These are phyloP conservation scores for Acer yangbiense DNA, from an alignment of 345 rosid species.

Conservation along the genomic window DNA sequence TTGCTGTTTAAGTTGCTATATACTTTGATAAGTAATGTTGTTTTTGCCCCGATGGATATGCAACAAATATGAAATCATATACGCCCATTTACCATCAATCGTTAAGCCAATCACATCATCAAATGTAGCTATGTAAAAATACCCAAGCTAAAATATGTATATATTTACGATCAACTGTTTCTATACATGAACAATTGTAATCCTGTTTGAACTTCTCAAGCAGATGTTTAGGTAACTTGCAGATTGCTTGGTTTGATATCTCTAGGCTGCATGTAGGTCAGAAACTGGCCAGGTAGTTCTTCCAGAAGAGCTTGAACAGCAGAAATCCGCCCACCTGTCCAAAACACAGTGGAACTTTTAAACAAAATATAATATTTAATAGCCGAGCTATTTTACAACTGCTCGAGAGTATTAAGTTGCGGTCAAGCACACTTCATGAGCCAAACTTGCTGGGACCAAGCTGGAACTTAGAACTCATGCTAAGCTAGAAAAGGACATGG, in stretches of 20 bases:
- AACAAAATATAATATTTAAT: no score
- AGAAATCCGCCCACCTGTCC: constrained; percentile 64
- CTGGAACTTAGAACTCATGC: no score
- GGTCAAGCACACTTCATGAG: background rate
- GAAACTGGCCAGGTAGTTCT: constrained; percentile 86
- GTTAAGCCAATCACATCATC: background rate
- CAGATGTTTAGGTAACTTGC: background rate
- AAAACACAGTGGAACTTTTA: background rate
- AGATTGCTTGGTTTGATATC: constrained; percentile 49
- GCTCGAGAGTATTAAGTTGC: no score
- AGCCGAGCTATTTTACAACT: background rate
- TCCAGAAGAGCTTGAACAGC: constrained; percentile 78
- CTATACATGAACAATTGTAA: background rate
- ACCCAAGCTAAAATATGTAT: background rate
- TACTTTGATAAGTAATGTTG: no score
- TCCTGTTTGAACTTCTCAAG: background rate
- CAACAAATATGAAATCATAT: background rate
- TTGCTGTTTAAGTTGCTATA: no score
- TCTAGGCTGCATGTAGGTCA: constrained; percentile 62
- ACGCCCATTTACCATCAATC: no score
- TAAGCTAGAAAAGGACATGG: no score
- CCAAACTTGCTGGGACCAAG: background rate
- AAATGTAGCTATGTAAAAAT: background rate
- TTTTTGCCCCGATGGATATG: background rate
- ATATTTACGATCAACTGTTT: background rate